These are phyloP conservation scores for Citrus maxima DNA, from an alignment of 345 rosid genomes.

Conservation along the genomic window DNA sequence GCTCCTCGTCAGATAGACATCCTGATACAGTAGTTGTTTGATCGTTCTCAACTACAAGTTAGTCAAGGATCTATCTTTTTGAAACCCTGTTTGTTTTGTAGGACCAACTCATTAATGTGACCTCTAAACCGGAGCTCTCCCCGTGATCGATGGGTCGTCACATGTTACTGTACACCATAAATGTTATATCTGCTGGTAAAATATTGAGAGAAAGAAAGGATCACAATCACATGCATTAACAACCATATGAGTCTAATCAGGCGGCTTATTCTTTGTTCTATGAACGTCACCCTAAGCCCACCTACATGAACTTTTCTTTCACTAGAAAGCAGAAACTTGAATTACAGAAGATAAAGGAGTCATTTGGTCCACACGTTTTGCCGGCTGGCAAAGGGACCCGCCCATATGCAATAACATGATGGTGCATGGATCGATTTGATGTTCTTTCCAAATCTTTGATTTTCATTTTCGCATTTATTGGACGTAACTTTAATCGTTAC, in stretches of 20 bases:
- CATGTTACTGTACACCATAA: neutral
- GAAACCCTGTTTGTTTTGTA: neutral
- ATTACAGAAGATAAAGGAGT: neutral
- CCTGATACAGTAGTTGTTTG: neutral
- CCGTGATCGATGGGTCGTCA: slow-evolving; percentile 10
- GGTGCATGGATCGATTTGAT: neutral
- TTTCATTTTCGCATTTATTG: neutral
- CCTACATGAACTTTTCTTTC: neutral
- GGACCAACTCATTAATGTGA: neutral
- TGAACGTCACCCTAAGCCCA: neutral
- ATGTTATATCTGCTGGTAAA: neutral
- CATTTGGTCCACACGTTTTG: slow-evolving; percentile 36
- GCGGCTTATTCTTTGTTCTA: neutral
- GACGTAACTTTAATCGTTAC: neutral
- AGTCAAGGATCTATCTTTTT: slow-evolving; percentile 23
- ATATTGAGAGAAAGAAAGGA: neutral
- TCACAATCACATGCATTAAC: neutral
- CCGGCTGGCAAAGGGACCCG: slow-evolving; percentile 32
- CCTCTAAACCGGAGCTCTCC: neutral
- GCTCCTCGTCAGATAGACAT: neutral
- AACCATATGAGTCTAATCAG: neutral
- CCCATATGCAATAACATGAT: neutral
- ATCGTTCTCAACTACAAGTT: neutral
- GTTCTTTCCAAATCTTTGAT: neutral
- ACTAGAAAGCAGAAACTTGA: neutral